Percentiles rank a stretch among this genome's conserved stretches.
Evolutionary conservation across 306 rosid genomes (phyloP).

Genomic region (Oemleria cerasiformis): DNA sequence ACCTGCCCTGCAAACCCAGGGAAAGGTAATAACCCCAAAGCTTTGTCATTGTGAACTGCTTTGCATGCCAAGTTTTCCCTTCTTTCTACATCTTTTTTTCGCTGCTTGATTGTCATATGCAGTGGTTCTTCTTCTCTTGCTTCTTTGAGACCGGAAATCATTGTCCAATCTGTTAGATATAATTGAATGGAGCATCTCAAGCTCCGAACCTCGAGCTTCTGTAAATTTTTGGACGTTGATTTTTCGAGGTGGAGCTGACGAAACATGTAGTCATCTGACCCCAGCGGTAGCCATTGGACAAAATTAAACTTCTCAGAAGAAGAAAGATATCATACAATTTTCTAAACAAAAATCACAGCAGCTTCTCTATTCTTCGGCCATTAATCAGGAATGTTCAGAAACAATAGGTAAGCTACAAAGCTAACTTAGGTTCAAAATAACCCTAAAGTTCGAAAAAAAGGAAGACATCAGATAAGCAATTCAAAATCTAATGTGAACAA

Average conservation of each 20-base stretch:
- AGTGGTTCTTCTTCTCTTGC: constrained; percentile 81
- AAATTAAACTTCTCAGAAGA: background rate
- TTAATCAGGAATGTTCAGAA: background rate
- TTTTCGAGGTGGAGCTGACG: constrained; percentile 51
- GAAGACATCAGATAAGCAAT: too few species aligned
- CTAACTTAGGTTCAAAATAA: too few species aligned
- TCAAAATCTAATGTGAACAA: too few species aligned
- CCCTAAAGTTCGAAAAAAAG: too few species aligned
- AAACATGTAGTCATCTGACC: constrained; percentile 6
- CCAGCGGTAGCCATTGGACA: constrained; percentile 22
- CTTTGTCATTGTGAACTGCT: constrained; percentile 75
- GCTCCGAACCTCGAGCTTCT: constrained; percentile 60
- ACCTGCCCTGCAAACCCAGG: constrained; percentile 77
- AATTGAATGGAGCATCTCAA: constrained; percentile 56
- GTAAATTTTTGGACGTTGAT: constrained; percentile 58
- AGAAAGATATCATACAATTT: background rate
- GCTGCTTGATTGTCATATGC: constrained; percentile 46
- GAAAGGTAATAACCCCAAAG: constrained; percentile 88
- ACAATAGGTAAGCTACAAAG: background rate
- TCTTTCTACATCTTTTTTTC: constrained; percentile 35
- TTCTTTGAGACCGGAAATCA: constrained; percentile 60
- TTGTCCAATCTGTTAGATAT: constrained; percentile 38
- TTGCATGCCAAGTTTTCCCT: constrained; percentile 71
- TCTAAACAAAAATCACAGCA: background rate
- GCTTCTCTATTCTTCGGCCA: background rate